Evolutionary conservation across 352 stramenopile species (phyloP).

Genomic region (Pythium vanterpoolii): DNA sequence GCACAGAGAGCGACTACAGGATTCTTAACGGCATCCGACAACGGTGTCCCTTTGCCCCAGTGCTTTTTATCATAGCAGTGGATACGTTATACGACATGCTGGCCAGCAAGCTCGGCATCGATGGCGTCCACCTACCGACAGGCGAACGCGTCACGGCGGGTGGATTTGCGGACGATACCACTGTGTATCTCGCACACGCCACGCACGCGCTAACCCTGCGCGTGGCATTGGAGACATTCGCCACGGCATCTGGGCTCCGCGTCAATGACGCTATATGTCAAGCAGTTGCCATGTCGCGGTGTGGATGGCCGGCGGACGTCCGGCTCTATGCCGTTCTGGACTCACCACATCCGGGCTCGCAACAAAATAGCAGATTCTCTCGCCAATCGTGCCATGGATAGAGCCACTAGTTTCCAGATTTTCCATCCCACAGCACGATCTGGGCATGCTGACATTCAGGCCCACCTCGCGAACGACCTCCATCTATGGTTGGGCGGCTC

Average conservation of each 20-base stretch:
- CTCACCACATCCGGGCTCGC: not conserved
- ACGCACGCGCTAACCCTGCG: not conserved
- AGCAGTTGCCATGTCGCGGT: not conserved
- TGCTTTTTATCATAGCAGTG: constrained; percentile 13
- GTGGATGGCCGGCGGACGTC: not conserved
- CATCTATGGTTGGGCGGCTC: not conserved
- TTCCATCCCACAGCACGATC: not conserved
- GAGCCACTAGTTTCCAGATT: not conserved
- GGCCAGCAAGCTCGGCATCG: not conserved
- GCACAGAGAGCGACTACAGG: constrained; percentile 26
- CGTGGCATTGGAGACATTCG: not conserved
- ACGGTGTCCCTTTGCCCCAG: constrained; percentile 14
- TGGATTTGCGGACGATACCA: constrained; percentile 13
- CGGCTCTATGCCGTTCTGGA: too few species aligned
- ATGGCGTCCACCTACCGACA: not conserved
- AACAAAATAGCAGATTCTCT: not conserved
- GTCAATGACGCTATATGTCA: not conserved
- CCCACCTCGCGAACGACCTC: not conserved
- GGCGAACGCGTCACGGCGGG: not conserved
- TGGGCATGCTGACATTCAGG: not conserved
- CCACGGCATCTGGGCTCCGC: not conserved
- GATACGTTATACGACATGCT: constrained; percentile 2
- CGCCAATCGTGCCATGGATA: not conserved
- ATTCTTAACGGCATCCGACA: constrained; percentile 22
- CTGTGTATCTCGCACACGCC: not conserved